These are phyloP conservation scores for Sporothrix curviconia DNA, from an alignment of 2,329 filamentous ascomycete genomes.

Conservation along the genomic window DNA sequence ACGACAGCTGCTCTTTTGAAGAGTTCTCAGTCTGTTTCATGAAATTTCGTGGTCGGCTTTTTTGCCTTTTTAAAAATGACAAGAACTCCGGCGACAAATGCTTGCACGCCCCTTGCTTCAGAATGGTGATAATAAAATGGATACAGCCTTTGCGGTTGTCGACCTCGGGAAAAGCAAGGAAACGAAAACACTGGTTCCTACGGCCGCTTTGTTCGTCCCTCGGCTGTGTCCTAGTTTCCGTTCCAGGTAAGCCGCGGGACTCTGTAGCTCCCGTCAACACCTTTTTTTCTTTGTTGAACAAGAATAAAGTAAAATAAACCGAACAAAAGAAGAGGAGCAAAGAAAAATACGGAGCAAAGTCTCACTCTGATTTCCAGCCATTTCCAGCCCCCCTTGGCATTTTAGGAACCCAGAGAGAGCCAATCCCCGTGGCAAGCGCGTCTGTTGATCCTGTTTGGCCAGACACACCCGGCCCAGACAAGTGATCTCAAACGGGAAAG, in stretches of 20 bases:
- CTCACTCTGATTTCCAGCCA: background rate
- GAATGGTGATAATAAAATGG: no score
- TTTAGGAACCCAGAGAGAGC: background rate
- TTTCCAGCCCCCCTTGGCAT: background rate
- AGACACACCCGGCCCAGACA: background rate
- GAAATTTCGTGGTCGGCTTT: no score
- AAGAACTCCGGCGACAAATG: no score
- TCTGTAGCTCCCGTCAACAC: constrained; percentile 11
- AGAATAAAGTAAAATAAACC: no score
- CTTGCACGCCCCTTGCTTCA: no score
- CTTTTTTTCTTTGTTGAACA: background rate
- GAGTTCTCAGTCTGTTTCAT: no score
- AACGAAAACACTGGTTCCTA: background rate
- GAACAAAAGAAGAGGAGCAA: no score
- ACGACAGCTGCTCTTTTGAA: no score
- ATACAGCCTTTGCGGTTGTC: no score
- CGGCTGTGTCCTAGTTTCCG: constrained; percentile 19
- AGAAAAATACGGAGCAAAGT: no score
- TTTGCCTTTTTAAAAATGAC: no score
- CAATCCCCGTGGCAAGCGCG: constrained; percentile 10
- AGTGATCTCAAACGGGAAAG: constrained; percentile 1
- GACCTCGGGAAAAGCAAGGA: background rate
- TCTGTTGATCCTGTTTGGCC: constrained; percentile 9
- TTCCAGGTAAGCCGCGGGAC: constrained; percentile 12
- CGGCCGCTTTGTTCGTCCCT: constrained; percentile 8